Percentiles rank a stretch among this genome's conserved stretches.
phyloP scores from a whole-genome alignment of 1,284 basidiomycete genomes.

The Cystobasidium pallidum region DNA sequence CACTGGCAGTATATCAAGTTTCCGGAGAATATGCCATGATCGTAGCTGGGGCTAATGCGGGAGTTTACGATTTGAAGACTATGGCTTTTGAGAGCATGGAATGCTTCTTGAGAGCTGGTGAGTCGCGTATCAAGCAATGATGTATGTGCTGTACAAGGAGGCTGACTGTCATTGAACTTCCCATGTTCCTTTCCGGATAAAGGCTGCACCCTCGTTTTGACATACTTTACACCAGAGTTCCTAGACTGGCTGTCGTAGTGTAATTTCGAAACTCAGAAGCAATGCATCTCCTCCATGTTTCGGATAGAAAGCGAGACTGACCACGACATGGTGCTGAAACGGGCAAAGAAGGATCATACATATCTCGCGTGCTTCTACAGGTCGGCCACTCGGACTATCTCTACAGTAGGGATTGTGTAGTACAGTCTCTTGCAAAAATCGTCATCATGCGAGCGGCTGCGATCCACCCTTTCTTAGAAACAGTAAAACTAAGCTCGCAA shows the following conservation, averaged over 20 bases:
- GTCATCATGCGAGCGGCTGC: no score
- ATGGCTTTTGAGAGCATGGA: conserved; percentile 95
- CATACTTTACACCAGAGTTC: conserved; percentile 95
- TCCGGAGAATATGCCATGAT: conserved; percentile 98
- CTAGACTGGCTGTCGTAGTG: conserved; percentile 74
- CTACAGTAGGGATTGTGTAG: no score
- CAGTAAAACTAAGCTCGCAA: no score
- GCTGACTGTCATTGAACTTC: conserved; percentile 1
- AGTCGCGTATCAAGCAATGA: conserved; percentile 52
- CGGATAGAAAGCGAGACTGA: no score
- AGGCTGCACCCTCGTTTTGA: conserved; percentile 87
- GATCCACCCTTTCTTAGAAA: no score
- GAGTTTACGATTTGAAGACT: conserved; percentile 84
- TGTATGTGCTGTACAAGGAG: not conserved
- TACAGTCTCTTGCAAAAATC: no score
- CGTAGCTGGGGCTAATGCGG: conserved; percentile 86
- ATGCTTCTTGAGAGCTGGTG: conserved; percentile 86
- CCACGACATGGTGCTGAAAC: no score
- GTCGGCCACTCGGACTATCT: no score
- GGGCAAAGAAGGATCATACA: no score
- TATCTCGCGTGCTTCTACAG: no score
- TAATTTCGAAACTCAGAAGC: not conserved
- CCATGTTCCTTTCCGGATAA: not conserved
- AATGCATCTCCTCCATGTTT: no score
- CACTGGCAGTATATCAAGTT: conserved; percentile 83